These are phyloP conservation scores for Angomonas ambiguus DNA, from an alignment of 208 protist species.

Conservation along the genomic window DNA sequence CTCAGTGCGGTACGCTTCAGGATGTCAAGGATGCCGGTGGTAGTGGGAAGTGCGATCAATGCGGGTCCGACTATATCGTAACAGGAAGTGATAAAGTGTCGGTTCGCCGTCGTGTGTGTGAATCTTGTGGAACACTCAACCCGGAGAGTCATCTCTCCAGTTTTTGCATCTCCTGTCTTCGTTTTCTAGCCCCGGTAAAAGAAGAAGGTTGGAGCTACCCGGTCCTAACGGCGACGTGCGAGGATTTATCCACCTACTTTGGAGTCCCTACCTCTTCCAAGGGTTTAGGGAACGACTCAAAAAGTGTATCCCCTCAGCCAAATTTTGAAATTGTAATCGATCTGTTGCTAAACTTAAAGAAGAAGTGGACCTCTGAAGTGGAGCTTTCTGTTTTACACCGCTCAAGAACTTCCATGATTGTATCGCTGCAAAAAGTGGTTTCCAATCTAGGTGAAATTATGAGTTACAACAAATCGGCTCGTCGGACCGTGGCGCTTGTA, in stretches of 20 bases:
- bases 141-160: background rate
- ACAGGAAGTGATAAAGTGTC: background rate
- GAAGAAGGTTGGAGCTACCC: background rate
- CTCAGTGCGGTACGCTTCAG: constrained; percentile 9
- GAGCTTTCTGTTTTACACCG: background rate
- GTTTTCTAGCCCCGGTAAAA: background rate
- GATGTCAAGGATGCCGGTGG: background rate
- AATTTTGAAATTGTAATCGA: background rate
- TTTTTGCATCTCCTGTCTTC: background rate
- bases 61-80: background rate
- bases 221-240: background rate
- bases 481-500: constrained; percentile 40
- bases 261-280: background rate
- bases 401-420: background rate
- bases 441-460: constrained; percentile 12
- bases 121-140: background rate
- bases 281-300: background rate
- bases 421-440: constrained; percentile 3
- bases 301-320: background rate
- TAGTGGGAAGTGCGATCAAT: background rate
- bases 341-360: background rate
- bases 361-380: background rate
- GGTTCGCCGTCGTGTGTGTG: background rate
- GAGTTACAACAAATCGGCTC: constrained; percentile 21
- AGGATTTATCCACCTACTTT: background rate